Evolutionary conservation across 371 early-diverging fungal genomes (phyloP).

Genomic region (Mortierella polycephala): DNA sequence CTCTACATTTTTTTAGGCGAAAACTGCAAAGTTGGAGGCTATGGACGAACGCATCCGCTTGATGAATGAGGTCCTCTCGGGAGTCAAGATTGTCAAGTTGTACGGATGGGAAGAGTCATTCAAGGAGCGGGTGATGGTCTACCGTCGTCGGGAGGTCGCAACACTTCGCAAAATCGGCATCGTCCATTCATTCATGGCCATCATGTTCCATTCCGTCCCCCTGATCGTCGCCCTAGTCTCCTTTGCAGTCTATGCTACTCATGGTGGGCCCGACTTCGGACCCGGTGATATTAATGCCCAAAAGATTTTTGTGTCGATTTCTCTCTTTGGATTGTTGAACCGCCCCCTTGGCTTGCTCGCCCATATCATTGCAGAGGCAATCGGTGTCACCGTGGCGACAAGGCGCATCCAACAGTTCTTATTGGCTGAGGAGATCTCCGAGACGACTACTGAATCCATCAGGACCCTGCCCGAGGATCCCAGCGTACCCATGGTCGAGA

Average conservation of each 20-base stretch:
- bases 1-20: slow-evolving; percentile 6
- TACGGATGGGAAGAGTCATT: slow-evolving; percentile 53
- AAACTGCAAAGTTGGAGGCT: slow-evolving; percentile 34
- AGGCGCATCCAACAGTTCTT: slow-evolving; percentile 70
- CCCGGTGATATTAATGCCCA: slow-evolving; percentile 36
- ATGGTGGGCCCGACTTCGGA: slow-evolving; percentile 19
- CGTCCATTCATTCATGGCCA: slow-evolving; percentile 30
- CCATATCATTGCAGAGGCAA: slow-evolving; percentile 18
- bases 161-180: slow-evolving; percentile 22
- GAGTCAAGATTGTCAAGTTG: slow-evolving; percentile 60
- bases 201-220: slow-evolving; percentile 67
- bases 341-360: slow-evolving; percentile 33
- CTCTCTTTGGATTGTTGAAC: slow-evolving; percentile 28
- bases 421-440: slow-evolving; percentile 66
- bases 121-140: slow-evolving; percentile 24
- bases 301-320: slow-evolving; percentile 39
- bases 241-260: slow-evolving; percentile 26
- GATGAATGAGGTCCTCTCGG: slow-evolving; percentile 58
- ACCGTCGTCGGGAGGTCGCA: slow-evolving; percentile 29
- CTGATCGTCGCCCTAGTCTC: slow-evolving; percentile 49
- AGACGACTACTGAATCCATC: slow-evolving; percentile 6
- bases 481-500: slow-evolving; percentile 12
- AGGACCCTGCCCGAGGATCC: slow-evolving; percentile 1
- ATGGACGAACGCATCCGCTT: slow-evolving; percentile 70
- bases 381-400: slow-evolving; percentile 31